Evolutionary conservation across 2,329 filamentous ascomycete genomes (phyloP).

Genomic region (Talaromyces pinophilus): DNA sequence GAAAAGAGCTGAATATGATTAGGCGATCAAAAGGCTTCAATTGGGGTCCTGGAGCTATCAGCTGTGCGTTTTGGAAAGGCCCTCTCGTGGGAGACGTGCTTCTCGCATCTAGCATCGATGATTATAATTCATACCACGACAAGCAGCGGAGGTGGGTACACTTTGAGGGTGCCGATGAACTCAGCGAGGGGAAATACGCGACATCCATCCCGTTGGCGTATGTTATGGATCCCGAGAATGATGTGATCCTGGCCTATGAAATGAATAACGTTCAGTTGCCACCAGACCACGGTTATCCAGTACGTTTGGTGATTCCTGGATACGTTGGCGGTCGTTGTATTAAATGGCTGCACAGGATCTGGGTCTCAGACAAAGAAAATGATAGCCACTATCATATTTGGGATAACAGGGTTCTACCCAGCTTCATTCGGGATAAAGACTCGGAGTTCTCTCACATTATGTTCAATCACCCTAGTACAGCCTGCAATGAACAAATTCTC

Average conservation of each 20-base stretch:
- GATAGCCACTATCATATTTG: conserved; percentile 51
- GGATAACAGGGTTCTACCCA: conserved; percentile 53
- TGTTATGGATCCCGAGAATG: conserved; percentile 50
- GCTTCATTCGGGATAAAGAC: conserved; percentile 53
- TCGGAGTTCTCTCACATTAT: conserved; percentile 51
- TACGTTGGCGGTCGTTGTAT: conserved; percentile 46
- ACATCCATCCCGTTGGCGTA: conserved; percentile 54
- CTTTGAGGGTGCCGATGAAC: conserved; percentile 53
- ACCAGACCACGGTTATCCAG: conserved; percentile 48
- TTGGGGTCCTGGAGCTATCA: conserved; percentile 50
- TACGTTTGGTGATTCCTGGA: conserved; percentile 47
- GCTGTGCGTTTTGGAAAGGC: conserved; percentile 56
- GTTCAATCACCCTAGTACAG: conserved; percentile 53
- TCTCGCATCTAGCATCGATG: conserved; percentile 42
- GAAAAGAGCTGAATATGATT: conserved; percentile 57
- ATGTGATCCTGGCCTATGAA: conserved; percentile 50
- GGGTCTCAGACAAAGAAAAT: conserved; percentile 46
- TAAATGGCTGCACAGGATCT: conserved; percentile 47
- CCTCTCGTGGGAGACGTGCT: conserved; percentile 50
- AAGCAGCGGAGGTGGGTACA: conserved; percentile 47
- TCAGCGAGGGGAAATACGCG: conserved; percentile 51
- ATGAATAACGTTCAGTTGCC: conserved; percentile 46
- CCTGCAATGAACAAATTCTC: conserved; percentile 53
- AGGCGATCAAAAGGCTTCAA: conserved; percentile 53
- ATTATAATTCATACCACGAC: conserved; percentile 24